Base-by-base conservation (phyloP, 495 filamentous ascomycete species). In the Thozetella sp. region DNA sequence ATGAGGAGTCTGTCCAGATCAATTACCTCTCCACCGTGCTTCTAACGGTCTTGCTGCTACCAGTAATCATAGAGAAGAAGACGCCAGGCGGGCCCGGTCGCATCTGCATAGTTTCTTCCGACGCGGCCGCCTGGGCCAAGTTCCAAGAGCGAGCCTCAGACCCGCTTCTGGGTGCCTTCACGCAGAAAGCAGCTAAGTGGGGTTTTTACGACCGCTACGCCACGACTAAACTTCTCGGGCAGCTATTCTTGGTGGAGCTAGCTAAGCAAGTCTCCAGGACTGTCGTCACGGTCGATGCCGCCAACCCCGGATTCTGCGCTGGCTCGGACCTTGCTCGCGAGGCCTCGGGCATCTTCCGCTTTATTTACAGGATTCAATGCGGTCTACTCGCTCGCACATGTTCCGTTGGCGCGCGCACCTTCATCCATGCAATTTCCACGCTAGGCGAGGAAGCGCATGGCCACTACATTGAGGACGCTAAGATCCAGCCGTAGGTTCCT, bases 11-110 rank as follows among this genome's bases (percentile, higher is more conserved):
- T 1, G 70, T 86, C 17, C 83, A 82, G 0, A 77, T 83, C 22
- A 87, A 87, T 51, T 78, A 80, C 2, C 63, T 85, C 56, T 78
- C 72, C 15, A 83, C 72, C 0, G 59, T 79, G 1, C 65, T 86
- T 0, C 71, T 86, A 0, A 56, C 74, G 12, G 54, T 71, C 20
- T 54, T 71, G 15, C 64, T 72, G 6, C 26, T 72, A 0, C 70
- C 66, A n/a, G 51, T 73, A 2, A 54, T 85, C 0, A 77, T 76
- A 57, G 25, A 25, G 0, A 77, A 70, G 22, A 56, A 24, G 19
- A 2, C 54, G 15, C 0, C 52, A 12, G 23, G 51, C 10, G 13
- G 43, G 17, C 61, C 62, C 17, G 60, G 62, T 13, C 59, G 59
- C 26, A 54, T 82, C n/a, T 70, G 61, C 2, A 66, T 83, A 20